A percentile compares a stretch with the other conserved stretches of the same genome.
Conservation (phyloP, 805 yeast species). For the Saccharomyces paradoxus region DNA sequence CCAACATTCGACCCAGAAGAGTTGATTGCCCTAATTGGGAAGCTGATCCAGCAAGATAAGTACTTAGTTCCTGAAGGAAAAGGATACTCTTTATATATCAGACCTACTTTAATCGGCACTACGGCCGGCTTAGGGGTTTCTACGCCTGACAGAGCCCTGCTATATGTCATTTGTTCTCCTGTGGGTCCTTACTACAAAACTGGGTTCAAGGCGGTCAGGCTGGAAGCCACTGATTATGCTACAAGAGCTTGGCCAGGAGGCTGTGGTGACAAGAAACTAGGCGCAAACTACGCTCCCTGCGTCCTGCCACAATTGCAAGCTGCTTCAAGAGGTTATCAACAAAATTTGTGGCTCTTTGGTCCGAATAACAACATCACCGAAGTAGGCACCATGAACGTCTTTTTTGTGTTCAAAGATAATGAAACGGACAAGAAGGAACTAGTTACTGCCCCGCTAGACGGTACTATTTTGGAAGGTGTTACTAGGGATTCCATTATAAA, state of each 20-base stretch:
- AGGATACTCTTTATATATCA: constrained; percentile 84
- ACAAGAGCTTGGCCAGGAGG: constrained; percentile 99
- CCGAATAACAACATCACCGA: constrained; percentile 81
- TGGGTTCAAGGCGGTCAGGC: constrained; percentile 90
- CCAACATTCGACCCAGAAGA: constrained; percentile 79
- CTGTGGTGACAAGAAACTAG: constrained; percentile 88
- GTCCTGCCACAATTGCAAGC: constrained; percentile 84
- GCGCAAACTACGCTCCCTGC: constrained; percentile 97
- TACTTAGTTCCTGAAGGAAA: constrained; percentile 70
- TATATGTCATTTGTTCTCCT: constrained; percentile 85
- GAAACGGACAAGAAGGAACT: constrained; percentile 76
- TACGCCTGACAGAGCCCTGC: constrained; percentile 68
- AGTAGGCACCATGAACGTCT: constrained; percentile 95
- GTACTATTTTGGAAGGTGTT: constrained; percentile 93
- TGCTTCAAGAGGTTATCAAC: constrained; percentile 83
- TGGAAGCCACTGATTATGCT: constrained; percentile 92
- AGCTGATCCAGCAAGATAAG: constrained; percentile 64
- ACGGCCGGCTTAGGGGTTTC: constrained; percentile 80
- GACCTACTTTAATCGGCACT: constrained; percentile 95
- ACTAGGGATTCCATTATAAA: constrained; percentile 81
- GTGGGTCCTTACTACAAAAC: constrained; percentile 94
- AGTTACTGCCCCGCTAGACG: constrained; percentile 93
- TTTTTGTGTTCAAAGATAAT: constrained; percentile 70
- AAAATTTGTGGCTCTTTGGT: constrained; percentile 93
- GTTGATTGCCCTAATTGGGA: constrained; percentile 63